Percentiles rank a stretch among this genome's conserved stretches.
phyloP scores from a whole-genome alignment of 345 rosid species.

The Jatropha curcas region DNA sequence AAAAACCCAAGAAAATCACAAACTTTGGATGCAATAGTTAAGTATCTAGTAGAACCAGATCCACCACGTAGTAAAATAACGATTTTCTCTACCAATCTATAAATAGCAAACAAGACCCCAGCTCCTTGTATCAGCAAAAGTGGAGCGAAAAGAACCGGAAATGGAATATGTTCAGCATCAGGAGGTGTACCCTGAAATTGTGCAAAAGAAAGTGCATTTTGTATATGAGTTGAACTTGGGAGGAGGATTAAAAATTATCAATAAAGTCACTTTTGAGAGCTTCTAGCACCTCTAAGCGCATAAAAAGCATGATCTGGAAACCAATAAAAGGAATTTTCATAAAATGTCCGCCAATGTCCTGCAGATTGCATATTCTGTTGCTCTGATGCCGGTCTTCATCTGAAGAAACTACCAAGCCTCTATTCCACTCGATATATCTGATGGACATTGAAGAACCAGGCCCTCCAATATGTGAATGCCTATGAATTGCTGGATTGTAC shows the following conservation, averaged over 20 bases:
- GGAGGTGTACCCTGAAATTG: constrained; percentile 72
- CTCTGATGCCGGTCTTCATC: constrained; percentile 56
- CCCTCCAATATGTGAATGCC: constrained; percentile 49
- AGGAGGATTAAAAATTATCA: neutral
- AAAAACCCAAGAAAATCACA: constrained; percentile 68
- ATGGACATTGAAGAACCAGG: constrained; percentile 50
- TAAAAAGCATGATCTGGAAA: constrained; percentile 81
- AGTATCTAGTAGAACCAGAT: constrained; percentile 49
- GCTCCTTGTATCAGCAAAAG: constrained; percentile 79
- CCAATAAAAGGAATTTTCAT: constrained; percentile 75
- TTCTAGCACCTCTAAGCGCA: constrained; percentile 75
- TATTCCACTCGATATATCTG: constrained; percentile 70
- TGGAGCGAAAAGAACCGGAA: constrained; percentile 61
- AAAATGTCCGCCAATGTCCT: constrained; percentile 86
- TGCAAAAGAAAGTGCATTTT: neutral
- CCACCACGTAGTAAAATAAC: constrained; percentile 42
- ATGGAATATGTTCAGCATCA: constrained; percentile 60
- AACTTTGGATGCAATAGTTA: constrained; percentile 47
- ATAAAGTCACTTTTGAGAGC: constrained; percentile 10
- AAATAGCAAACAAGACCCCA: constrained; percentile 66
- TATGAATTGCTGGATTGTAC: constrained; percentile 87
- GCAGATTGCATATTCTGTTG: constrained; percentile 60
- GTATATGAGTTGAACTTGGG: constrained; percentile 12
- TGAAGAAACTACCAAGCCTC: constrained; percentile 57
- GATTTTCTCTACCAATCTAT: constrained; percentile 64